Evolutionary conservation across 2,329 filamentous ascomycete genomes (phyloP).

Genomic region (Ceratocystis variospora): DNA sequence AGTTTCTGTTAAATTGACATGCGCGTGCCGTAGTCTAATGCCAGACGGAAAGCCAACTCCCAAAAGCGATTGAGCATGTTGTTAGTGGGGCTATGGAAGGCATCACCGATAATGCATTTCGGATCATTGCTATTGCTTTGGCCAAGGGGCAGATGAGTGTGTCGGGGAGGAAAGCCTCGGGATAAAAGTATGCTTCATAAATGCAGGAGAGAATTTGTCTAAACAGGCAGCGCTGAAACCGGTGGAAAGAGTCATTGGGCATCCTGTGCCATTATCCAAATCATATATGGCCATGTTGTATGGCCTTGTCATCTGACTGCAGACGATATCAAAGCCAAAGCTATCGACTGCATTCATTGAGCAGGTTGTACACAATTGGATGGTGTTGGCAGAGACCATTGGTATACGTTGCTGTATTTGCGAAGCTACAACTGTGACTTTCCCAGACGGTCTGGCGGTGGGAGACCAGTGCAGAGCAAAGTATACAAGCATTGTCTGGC

Average conservation of each 20-base stretch:
- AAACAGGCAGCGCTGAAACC: too few species aligned
- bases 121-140: not conserved
- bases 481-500: not conserved
- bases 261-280: too few species aligned
- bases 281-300: not conserved
- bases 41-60: not conserved
- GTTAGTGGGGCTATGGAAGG: not conserved
- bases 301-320: not conserved
- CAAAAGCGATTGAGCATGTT: not conserved
- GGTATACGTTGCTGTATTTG: not conserved
- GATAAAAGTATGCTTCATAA: not conserved
- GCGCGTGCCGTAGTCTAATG: not conserved
- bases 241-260: not conserved
- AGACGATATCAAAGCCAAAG: not conserved
- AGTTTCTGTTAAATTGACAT: not conserved
- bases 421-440: not conserved
- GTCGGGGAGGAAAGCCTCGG: not conserved
- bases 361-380: not conserved
- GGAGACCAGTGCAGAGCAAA: not conserved
- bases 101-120: not conserved
- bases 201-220: not conserved
- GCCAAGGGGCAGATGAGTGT: not conserved
- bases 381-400: not conserved
- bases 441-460: not conserved
- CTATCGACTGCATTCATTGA: not conserved